Percentiles rank a stretch among this genome's conserved stretches.
Conservation (phyloP, 768 basidiomycete species). For the Phanerodontia chrysosporium region DNA sequence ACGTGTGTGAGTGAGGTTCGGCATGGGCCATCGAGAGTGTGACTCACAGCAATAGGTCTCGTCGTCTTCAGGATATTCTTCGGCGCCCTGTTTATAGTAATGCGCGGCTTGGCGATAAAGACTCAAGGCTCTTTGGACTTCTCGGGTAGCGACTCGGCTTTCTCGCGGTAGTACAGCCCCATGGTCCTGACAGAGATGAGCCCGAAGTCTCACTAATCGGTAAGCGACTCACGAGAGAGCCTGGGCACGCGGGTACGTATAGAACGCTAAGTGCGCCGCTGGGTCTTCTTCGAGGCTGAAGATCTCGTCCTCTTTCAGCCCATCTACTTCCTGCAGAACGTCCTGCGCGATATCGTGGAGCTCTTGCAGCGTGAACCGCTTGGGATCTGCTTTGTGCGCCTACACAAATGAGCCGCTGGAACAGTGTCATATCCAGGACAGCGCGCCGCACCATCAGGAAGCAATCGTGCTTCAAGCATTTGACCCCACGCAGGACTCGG, state of each 20-base stretch:
- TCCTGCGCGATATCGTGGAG: not conserved
- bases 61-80: conserved; percentile 7
- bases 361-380: not conserved
- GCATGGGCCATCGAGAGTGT: too few species aligned
- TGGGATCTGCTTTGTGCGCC: not conserved
- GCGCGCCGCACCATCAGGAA: conserved; percentile 27
- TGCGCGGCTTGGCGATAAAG: not conserved
- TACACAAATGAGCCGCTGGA: too few species aligned
- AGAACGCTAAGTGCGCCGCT: not conserved
- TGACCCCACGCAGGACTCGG: conserved; percentile 37
- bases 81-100: not conserved
- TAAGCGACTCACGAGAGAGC: not conserved
- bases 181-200: not conserved
- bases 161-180: not conserved
- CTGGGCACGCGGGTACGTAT: not conserved
- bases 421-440: too few species aligned
- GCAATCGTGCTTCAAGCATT: conserved; percentile 26
- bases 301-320: not conserved
- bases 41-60: conserved; percentile 7
- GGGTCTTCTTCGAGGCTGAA: not conserved
- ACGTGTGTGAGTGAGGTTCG: not conserved
- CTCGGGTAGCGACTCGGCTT: not conserved
- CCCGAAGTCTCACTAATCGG: too few species aligned
- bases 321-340: not conserved
- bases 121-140: not conserved